Conservation (phyloP, 2,329 filamentous ascomycete genomes). For the Trichoderma lentiforme region DNA sequence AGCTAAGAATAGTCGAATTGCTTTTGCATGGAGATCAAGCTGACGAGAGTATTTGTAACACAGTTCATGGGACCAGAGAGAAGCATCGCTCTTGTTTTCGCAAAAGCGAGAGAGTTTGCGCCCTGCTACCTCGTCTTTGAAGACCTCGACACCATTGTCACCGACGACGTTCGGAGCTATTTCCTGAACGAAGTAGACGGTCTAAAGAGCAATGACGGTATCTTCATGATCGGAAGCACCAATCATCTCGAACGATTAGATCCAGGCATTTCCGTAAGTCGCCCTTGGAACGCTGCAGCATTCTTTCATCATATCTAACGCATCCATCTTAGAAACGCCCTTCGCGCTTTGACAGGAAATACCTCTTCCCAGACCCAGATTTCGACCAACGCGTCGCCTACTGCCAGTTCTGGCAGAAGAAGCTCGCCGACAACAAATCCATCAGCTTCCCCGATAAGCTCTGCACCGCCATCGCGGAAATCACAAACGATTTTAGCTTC, state of each 20-base stretch:
- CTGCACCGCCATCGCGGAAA: conserved; percentile 55
- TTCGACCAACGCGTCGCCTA: conserved; percentile 55
- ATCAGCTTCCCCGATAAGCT: conserved; percentile 54
- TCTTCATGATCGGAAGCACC: conserved; percentile 65
- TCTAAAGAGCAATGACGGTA: conserved; percentile 65
- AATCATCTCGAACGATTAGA: conserved; percentile 65
- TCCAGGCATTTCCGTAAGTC: conserved; percentile 56
- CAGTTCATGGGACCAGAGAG: conserved; percentile 54
- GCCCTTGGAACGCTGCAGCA: neutral
- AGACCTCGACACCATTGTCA: conserved; percentile 66
- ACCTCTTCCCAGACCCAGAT: conserved; percentile 58
- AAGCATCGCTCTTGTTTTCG: conserved; percentile 52
- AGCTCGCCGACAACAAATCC: conserved; percentile 53
- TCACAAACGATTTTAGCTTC: conserved; percentile 64
- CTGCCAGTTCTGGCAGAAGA: conserved; percentile 60
- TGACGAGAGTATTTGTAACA: conserved; percentile 17
- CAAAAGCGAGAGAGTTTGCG: conserved; percentile 57
- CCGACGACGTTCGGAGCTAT: conserved; percentile 58
- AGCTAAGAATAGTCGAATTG: too few species aligned
- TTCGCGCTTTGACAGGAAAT: conserved; percentile 65
- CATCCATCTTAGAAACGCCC: conserved; percentile 51
- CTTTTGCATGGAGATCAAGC: neutral
- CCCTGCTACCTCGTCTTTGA: conserved; percentile 71
- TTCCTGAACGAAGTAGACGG: conserved; percentile 73
- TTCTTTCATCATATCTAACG: neutral